Base-by-base conservation (phyloP, 768 basidiomycete species). In the Lentinula guzmanii region DNA sequence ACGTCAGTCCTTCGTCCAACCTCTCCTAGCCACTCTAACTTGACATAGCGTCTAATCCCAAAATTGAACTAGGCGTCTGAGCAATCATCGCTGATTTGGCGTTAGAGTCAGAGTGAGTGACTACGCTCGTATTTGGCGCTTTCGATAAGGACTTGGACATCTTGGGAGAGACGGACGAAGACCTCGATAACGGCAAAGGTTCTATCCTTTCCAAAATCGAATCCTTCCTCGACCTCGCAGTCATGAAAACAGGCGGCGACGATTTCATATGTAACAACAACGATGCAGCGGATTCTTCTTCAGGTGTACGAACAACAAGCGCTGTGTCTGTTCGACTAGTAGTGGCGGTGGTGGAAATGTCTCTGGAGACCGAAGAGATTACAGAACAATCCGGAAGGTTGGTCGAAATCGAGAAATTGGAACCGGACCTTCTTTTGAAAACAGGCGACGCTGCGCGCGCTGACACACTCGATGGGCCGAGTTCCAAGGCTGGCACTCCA, bases 241-340 rank as follows among this genome's bases (percentile, higher is more conserved):
- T 50, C 45, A 37, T 54, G 15, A 61, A 65, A 11, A 67, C 68
- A 37, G 78, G 75, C 41, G 76, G 75, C 35, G 81, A 79, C 1
- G 78, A 75, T 65, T 82, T 80, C 63, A 90, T 89, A 63, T 87
- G 85, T 42, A 90, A 70, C 13, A 89, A 70, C 62, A 90, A 73
- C 3, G 87, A 83, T 15, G 87, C 88, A 0, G 87, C 88, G 0
- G 77, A 80, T 72, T 90, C 86, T 68, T 91, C 89, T 58, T 90
- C 89, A 0, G 85, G 82, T 4, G 84, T 83, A 52, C 76, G 78
- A 42, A 56, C 58, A 5, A 70, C 62, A 16, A 66, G 66, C 11
- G 64, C 53, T 8, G 61, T 56, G 4, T 65, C 58, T 37, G 15
- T 18, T 39, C 7, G 5, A 11, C 35, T 21, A 24, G 3, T 34